Evolutionary conservation across 139 green algal species (phyloP), one percentile per base, ranked within the genome.

Genomic region (Dunaliella primolecta): DNA sequence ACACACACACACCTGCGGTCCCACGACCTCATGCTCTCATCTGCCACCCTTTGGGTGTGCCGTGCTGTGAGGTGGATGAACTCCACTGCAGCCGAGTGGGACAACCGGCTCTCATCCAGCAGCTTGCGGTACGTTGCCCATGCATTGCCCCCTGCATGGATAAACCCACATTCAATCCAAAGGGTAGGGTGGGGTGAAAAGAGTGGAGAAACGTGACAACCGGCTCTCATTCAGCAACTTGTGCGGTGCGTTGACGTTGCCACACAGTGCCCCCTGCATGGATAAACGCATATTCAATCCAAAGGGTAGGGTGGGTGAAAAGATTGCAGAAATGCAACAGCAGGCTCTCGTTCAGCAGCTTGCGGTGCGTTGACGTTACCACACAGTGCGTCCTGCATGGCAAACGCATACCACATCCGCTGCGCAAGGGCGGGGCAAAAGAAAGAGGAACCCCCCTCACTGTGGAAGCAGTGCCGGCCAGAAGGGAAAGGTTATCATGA

Each of bases 311-410:
- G n/a, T n/a, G n/a, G n/a, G n/a, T n/a, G n/a, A n/a, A n/a, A n/a
- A n/a, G n/a, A n/a, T n/a, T n/a, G n/a, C n/a, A n/a, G n/a, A n/a
- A 91, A 78, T 98, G 93, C 46, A 95, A 90, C 2, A 98, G 92
- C 2, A 92, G 83, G 87, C 88, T 94, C 88, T 96, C 91, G 72
- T 95, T 89, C 77, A 98, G 94, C 31, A 97, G 88, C 36, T 89
- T 81, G n/a, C 93, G 31, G 88, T 95, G 97, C 0, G 86, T 86
- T 80, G 84, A 33, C n/a, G n/a, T n/a, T n/a, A n/a, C 84, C 84
- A 88, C 2, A 37, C 64, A 32, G 33, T 38, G 27, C 46, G 82
- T 3, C 36, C 75, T 81, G 84, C 85, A 83, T 36, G 77, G 3
- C n/a, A n/a, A n/a, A n/a, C n/a, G n/a, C n/a, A n/a, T n/a, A n/a